These are phyloP conservation scores for Lasiodiplodia hormozganensis DNA, from an alignment of 2,329 filamentous ascomycete genomes.

Conservation along the genomic window DNA sequence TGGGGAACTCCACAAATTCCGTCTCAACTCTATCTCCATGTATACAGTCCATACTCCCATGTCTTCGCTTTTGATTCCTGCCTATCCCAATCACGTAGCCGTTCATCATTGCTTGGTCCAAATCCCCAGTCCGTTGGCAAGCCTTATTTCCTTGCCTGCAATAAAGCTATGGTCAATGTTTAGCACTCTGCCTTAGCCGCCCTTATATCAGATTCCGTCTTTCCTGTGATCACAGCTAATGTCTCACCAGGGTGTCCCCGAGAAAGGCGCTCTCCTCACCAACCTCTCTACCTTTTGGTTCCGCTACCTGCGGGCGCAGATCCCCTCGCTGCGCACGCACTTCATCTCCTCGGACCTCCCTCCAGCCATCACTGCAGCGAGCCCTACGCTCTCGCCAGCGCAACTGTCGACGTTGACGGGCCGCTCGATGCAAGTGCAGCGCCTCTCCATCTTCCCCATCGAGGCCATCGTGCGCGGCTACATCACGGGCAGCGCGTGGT, in stretches of 20 bases:
- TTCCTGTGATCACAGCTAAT: constrained; percentile 8
- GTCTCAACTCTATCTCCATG: neutral
- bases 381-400: constrained; percentile 30
- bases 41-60: neutral
- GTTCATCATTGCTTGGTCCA: neutral
- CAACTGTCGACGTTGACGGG: constrained; percentile 56
- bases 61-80: too few species aligned
- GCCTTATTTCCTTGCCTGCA: too few species aligned
- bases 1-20: neutral
- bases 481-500: constrained; percentile 84
- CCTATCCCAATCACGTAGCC: neutral
- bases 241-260: constrained; percentile 62
- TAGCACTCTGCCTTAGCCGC: neutral
- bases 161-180: neutral
- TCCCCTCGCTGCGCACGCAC: constrained; percentile 68
- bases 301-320: constrained; percentile 61
- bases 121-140: too few species aligned
- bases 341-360: constrained; percentile 67
- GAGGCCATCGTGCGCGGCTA: constrained; percentile 91
- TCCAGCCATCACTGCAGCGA: constrained; percentile 47
- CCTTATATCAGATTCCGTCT: neutral
- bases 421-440: constrained; percentile 79
- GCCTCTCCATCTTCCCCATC: constrained; percentile 76
- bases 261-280: constrained; percentile 72
- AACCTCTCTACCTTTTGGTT: constrained; percentile 75